Evolutionary conservation across 176 grass and related monocot species (phyloP).

Genomic region (Ensete ventricosum): DNA sequence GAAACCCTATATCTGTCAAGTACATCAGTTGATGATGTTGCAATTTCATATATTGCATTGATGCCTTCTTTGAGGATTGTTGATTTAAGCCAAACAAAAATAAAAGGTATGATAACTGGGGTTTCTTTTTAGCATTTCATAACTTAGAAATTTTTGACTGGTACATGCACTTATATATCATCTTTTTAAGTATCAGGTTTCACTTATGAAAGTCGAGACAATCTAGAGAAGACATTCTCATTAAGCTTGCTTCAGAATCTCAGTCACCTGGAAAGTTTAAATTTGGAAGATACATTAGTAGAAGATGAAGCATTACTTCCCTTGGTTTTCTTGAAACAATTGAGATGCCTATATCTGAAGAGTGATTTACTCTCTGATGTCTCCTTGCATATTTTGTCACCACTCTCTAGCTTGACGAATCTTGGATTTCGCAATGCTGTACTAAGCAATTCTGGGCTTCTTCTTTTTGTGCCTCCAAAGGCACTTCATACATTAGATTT

Average conservation of each 20-base stretch:
- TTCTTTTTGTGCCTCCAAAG: constrained; percentile 42
- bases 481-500: constrained; percentile 56
- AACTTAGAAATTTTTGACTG: constrained; percentile 10
- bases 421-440: constrained; percentile 73
- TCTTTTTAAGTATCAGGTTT: constrained; percentile 47
- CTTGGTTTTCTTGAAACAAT: constrained; percentile 36
- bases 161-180: background rate
- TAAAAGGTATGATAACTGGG: constrained; percentile 50
- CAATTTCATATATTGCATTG: constrained; percentile 53
- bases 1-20: constrained; percentile 50
- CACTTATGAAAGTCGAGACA: constrained; percentile 9
- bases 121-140: constrained; percentile 20
- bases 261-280: constrained; percentile 52
- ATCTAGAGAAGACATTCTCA: constrained; percentile 32
- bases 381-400: constrained; percentile 39
- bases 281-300: constrained; percentile 55
- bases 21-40: constrained; percentile 69
- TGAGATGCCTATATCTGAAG: constrained; percentile 69
- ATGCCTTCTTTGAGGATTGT: constrained; percentile 53
- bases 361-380: constrained; percentile 74
- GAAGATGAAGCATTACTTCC: constrained; percentile 51
- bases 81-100: constrained; percentile 51
- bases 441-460: constrained; percentile 57
- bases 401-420: constrained; percentile 40
- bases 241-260: constrained; percentile 43